A percentile compares a stretch with the other conserved stretches of the same genome.
Evolutionary conservation across 1,284 basidiomycete species (phyloP).

Genomic region (Rhizoctonia solani): DNA sequence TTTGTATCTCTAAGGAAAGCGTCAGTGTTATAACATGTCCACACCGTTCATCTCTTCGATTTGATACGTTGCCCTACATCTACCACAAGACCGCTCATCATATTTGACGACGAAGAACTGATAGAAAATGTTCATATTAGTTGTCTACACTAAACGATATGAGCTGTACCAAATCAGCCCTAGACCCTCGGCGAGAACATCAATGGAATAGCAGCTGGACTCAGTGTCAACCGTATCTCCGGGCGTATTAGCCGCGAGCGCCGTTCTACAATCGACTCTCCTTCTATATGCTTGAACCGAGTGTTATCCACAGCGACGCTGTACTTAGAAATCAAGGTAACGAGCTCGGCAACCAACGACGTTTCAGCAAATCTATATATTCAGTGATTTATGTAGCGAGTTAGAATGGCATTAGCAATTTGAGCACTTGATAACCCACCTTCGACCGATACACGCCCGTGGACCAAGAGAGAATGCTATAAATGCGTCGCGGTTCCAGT

Average conservation of each 20-base stretch:
- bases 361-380: slow-evolving; percentile 20
- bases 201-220: neutral
- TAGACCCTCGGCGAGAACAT: neutral
- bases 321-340: neutral
- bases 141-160: too few species aligned
- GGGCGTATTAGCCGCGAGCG: neutral
- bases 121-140: too few species aligned
- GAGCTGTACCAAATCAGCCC: too few species aligned
- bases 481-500: slow-evolving; percentile 36
- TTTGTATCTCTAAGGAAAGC: too few species aligned
- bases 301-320: neutral
- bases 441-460: slow-evolving; percentile 43
- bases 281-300: neutral
- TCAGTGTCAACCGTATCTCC: neutral
- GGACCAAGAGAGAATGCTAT: slow-evolving; percentile 43
- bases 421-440: neutral
- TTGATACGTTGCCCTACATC: too few species aligned
- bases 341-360: neutral
- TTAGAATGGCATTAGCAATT: neutral
- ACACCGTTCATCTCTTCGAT: too few species aligned
- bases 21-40: too few species aligned
- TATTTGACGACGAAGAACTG: too few species aligned
- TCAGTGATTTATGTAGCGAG: neutral
- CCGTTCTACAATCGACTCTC: neutral
- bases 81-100: too few species aligned